Evolutionary conservation across 805 yeast species (phyloP).

Genomic region (Komagataella pastoris): DNA sequence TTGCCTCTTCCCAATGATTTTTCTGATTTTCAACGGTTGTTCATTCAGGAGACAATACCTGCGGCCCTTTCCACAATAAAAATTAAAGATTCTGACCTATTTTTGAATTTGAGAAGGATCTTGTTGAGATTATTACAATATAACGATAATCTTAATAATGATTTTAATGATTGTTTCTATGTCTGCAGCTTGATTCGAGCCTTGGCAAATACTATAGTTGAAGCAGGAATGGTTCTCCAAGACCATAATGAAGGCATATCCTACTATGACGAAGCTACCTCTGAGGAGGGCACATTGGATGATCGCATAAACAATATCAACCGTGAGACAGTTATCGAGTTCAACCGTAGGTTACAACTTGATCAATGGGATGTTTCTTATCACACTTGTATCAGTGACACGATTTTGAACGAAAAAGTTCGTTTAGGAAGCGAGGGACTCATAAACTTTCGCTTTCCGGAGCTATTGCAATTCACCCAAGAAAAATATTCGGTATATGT

Average conservation of each 20-base stretch:
- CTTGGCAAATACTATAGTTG: constrained; percentile 23
- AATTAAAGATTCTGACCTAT: constrained; percentile 40
- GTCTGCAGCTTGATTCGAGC: constrained; percentile 43
- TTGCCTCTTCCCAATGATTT: constrained; percentile 74
- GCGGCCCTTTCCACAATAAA: constrained; percentile 43
- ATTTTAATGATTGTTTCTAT: constrained; percentile 62
- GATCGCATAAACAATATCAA: not conserved
- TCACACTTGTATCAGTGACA: constrained; percentile 37
- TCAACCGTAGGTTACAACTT: constrained; percentile 62
- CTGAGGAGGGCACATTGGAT: not conserved
- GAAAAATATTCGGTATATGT: constrained; percentile 34
- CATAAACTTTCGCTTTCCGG: constrained; percentile 35
- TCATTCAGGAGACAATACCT: constrained; percentile 60
- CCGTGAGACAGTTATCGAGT: constrained; percentile 42
- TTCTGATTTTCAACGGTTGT: constrained; percentile 51
- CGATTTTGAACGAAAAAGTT: constrained; percentile 48
- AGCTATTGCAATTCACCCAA: constrained; percentile 39
- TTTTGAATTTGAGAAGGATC: constrained; percentile 39
- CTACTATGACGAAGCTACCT: constrained; percentile 6
- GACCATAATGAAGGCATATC: constrained; percentile 10
- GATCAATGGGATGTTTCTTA: constrained; percentile 82
- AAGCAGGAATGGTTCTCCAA: constrained; percentile 11
- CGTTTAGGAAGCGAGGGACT: constrained; percentile 43
- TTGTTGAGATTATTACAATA: constrained; percentile 61
- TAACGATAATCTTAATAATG: constrained; percentile 76